These are phyloP conservation scores for Ogataea salicorniae DNA, from an alignment of 805 yeast genomes.

Conservation along the genomic window DNA sequence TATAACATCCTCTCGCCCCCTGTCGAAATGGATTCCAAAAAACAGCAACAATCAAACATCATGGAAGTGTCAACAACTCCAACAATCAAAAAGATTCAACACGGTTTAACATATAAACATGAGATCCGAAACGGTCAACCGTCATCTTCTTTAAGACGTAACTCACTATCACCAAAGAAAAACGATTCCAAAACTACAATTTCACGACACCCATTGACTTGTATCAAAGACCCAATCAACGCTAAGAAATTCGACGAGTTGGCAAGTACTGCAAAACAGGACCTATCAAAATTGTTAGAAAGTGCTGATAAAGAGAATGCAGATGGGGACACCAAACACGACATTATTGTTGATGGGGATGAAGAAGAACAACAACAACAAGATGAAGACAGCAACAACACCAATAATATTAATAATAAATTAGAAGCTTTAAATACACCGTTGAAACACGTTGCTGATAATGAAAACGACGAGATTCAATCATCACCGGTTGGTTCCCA, in stretches of 20 bases:
- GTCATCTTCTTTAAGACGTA: slow-evolving; percentile 11
- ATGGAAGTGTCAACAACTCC: not conserved
- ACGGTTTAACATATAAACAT: slow-evolving; percentile 41
- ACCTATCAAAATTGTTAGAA: slow-evolving; percentile 16
- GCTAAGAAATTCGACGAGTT: slow-evolving; percentile 11
- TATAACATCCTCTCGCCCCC: no score
- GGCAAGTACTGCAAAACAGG: slow-evolving; percentile 21
- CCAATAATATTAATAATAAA: not conserved
- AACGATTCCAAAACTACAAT: slow-evolving; percentile 11
- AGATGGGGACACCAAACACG: not conserved
- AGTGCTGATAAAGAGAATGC: slow-evolving; percentile 19
- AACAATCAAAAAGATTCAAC: slow-evolving; percentile 34
- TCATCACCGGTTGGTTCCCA: slow-evolving; percentile 23
- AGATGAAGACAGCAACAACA: not conserved
- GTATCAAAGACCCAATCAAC: slow-evolving; percentile 17
- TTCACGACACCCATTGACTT: slow-evolving; percentile 22
- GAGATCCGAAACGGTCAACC: slow-evolving; percentile 13
- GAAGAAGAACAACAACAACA: not conserved
- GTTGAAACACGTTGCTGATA: not conserved
- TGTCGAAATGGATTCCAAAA: not conserved
- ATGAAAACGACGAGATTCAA: slow-evolving; percentile 5
- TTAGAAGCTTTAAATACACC: not conserved
- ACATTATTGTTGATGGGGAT: not conserved
- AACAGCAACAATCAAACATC: not conserved
- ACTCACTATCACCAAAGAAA: slow-evolving; percentile 22